Conservation (phyloP, 31 red algal genomes). For the Asparagopsis taxiformis region DNA sequence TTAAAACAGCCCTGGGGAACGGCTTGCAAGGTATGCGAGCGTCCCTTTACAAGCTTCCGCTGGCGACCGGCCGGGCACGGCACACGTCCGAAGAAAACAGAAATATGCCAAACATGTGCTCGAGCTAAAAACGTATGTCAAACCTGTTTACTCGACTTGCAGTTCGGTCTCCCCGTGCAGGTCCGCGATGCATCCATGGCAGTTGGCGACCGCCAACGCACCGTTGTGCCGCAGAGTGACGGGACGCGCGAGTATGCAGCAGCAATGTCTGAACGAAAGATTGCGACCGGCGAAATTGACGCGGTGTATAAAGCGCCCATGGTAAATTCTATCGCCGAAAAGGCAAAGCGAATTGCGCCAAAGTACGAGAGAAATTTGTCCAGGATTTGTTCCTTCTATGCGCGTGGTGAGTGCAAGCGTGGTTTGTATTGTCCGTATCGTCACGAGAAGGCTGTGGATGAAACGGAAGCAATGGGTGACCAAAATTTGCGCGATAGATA, state of each 20-base stretch:
- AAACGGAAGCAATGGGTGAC: conserved; percentile 17
- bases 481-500: conserved; percentile 83
- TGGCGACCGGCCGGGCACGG: conserved; percentile 76
- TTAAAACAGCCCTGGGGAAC: conserved; percentile 55
- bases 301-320: conserved; percentile 49
- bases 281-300: conserved; percentile 54
- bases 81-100: conserved; percentile 85
- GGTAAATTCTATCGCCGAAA: conserved; percentile 50
- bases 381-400: conserved; percentile 85
- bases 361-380: conserved; percentile 78
- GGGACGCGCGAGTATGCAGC: conserved; percentile 70
- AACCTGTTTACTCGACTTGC: conserved; percentile 84
- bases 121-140: conserved; percentile 94
- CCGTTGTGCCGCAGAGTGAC: conserved; percentile 60
- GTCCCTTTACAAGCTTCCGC: conserved; percentile 81
- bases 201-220: conserved; percentile 47
- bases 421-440: conserved; percentile 86
- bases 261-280: conserved; percentile 62
- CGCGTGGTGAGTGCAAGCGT: conserved; percentile 65
- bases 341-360: conserved; percentile 64
- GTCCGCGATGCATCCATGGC: conserved; percentile 80
- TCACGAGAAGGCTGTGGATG: conserved; percentile 69
- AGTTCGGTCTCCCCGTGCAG: conserved; percentile 78
- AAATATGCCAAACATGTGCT: conserved; percentile 85
- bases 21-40: conserved; percentile 84